Conservation (phyloP, 202 grass and related monocot genomes). For the Eragrostis tef region DNA sequence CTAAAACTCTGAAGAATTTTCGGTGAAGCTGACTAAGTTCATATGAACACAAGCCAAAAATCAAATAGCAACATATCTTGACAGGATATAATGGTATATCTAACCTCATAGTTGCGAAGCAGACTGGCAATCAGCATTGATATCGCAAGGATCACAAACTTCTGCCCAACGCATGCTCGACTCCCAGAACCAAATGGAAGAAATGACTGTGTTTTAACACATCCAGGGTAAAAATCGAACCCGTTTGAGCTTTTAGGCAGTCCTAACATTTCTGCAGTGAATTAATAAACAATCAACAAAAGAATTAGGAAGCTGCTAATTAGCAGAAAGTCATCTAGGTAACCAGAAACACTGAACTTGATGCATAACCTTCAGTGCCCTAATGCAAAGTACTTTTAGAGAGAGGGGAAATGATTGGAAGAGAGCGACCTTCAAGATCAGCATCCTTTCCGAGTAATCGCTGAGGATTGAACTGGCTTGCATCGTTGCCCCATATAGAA, state of each 20-base stretch:
- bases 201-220: constrained; percentile 59
- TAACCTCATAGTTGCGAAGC: constrained; percentile 75
- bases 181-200: constrained; percentile 86
- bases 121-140: constrained; percentile 68
- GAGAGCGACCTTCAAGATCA: constrained; percentile 53
- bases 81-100: constrained; percentile 13
- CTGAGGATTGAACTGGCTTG: constrained; percentile 68
- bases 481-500: constrained; percentile 83
- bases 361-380: not conserved
- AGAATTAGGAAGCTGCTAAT: constrained; percentile 29
- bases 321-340: not conserved
- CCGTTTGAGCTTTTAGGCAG: constrained; percentile 38
- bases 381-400: not conserved
- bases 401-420: too few relatives aligned
- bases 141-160: constrained; percentile 72
- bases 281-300: constrained; percentile 20
- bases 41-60: constrained; percentile 8
- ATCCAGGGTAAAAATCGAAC: constrained; percentile 35
- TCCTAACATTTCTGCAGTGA: constrained; percentile 48
- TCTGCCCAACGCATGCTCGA: constrained; percentile 77
- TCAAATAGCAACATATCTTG: not conserved
- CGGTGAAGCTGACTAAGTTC: not conserved
- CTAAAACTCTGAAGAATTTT: not conserved
- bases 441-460: constrained; percentile 62
- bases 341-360: not conserved